Percentiles rank a stretch among this genome's conserved stretches.
Evolutionary conservation across 2,329 filamentous ascomycete species (phyloP).

Genomic region (Gaeumannomyces tritici): DNA sequence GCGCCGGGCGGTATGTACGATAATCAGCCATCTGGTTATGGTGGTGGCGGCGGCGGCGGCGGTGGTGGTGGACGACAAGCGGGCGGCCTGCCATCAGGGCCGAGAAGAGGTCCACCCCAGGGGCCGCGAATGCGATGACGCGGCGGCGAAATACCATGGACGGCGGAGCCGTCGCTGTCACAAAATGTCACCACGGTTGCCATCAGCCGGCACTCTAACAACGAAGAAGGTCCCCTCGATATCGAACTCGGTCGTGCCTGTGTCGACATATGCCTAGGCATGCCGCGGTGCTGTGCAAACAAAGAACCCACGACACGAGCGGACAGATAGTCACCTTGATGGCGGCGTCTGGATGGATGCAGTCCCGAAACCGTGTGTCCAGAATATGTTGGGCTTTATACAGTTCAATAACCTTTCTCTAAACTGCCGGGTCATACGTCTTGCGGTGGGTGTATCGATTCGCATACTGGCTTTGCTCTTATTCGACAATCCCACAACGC

Average conservation of each 20-base stretch:
- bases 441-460: no score
- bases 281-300: not conserved
- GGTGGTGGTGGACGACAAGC: conserved; percentile 14
- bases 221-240: no score
- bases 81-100: conserved; percentile 25
- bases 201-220: no score
- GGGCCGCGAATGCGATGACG: conserved; percentile 30
- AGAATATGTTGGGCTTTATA: not conserved
- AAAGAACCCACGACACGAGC: not conserved
- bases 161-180: no score
- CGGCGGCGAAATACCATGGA: not conserved
- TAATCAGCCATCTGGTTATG: conserved; percentile 10
- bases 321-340: not conserved
- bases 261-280: not conserved
- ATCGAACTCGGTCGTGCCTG: no score
- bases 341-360: not conserved
- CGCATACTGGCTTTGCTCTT: no score
- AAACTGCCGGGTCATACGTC: not conserved
- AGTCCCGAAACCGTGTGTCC: not conserved
- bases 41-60: conserved; percentile 16
- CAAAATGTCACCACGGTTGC: no score
- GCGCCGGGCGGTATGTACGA: conserved; percentile 36
- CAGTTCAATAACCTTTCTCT: not conserved
- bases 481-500: no score
- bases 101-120: conserved; percentile 26